phyloP scores from a whole-genome alignment of 176 grass and related monocot species.

The Avena sativa region DNA sequence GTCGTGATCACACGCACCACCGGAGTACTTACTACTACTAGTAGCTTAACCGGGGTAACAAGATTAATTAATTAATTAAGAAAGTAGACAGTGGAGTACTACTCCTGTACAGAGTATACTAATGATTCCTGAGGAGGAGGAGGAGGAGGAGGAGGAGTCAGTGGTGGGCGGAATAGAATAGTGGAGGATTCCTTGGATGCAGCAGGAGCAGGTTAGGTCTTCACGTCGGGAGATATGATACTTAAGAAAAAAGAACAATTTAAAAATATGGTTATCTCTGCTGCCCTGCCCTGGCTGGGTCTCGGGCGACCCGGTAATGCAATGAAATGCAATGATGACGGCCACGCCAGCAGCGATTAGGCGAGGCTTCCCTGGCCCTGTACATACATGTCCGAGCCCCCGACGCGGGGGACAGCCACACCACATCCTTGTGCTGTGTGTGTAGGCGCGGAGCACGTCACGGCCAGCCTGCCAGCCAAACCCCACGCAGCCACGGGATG shows the following conservation, averaged over 20 bases:
- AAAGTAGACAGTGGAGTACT: not conserved
- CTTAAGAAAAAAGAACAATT: not conserved
- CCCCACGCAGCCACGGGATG: not conserved
- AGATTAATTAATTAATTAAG: not conserved
- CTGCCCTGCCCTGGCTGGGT: not conserved
- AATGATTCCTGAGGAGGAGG: no score
- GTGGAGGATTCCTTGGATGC: conserved; percentile 49
- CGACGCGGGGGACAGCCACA: conserved; percentile 40
- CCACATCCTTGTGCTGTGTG: not conserved
- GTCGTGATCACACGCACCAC: not conserved
- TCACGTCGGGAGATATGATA: conserved; percentile 25
- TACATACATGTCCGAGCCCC: not conserved
- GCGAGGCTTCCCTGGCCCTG: not conserved
- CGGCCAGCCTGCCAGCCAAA: not conserved
- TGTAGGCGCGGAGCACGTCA: conserved; percentile 4
- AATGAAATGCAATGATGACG: not conserved
- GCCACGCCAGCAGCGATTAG: not conserved
- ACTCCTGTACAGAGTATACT: not conserved
- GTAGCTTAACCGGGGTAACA: not conserved
- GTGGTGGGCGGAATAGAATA: not conserved
- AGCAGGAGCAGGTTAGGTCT: conserved; percentile 28
- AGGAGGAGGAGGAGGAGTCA: not conserved
- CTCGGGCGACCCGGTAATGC: conserved; percentile 16
- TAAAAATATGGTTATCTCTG: conserved; percentile 20
- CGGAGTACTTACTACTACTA: not conserved